Evolutionary conservation across 169 alveolate species (phyloP), one percentile per base, ranked within the genome.

Genomic region (Plasmodium gaboni): DNA sequence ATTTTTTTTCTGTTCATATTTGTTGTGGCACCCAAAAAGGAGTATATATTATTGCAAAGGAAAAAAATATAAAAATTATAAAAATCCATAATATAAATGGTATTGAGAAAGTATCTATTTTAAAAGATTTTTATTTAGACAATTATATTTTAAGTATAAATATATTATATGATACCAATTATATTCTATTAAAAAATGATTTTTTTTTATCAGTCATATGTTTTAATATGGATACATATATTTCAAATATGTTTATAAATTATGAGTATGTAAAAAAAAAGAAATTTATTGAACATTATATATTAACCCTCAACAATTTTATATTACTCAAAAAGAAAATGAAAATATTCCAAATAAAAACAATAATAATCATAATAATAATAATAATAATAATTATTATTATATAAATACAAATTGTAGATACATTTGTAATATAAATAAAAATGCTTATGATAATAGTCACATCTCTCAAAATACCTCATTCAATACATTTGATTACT

Each of bases 31-130:
- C 22, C 6, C 24, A 53, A 60, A 68, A 68, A 48, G 73, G 63
- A 26, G 44, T 57, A 1, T 83, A 46, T 15, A 13, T 60, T 46
- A 68, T 83, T 19, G 91, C 85, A 1, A 24, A 48, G 26, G 83
- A 72, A 17, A 68, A 68, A 83, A 83, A 83, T 44, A 48, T 83
- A 22, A 83, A 83, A 83, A 57, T 83, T 68, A 28, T 83, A 57
- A 68, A 83, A 68, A 68, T 83, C 13, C 67, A 55, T 19, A 83
- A 83, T 53, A 83, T n/a, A 55, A 83, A 83, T 24, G 73, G 61
- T 68, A 68, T 69, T 32, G 85, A 83, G 46, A 48, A 67, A 38
- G 26, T 83, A 68, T 32, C n/a, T 28, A 26, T 83, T 53, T 15
- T 71, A 13, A 51, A 44, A 2, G 55, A 67, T 42, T 68, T 83